Conservation (phyloP, 129 eudicot species). For the Centrapalus pauciflorus region DNA sequence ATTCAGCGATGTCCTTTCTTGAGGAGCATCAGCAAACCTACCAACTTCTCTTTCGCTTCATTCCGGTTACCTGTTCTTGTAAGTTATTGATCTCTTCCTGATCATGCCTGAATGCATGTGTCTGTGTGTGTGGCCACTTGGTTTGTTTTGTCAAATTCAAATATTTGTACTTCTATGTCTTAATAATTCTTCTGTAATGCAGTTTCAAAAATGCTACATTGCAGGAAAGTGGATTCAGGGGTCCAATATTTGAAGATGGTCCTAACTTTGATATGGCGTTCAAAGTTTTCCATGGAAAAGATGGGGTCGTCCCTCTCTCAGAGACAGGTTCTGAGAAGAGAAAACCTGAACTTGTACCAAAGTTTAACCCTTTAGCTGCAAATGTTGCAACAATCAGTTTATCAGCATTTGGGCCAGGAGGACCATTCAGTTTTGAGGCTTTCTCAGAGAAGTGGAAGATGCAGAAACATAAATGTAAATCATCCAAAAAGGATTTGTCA, state of each 20-base stretch:
- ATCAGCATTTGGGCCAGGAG: constrained; percentile 78
- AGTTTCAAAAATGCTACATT: not conserved
- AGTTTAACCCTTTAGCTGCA: constrained; percentile 68
- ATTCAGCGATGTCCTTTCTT: constrained; percentile 66
- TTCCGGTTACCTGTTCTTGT: constrained; percentile 44
- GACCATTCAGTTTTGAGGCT: constrained; percentile 65
- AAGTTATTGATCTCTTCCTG: constrained; percentile 33
- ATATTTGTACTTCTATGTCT: not conserved
- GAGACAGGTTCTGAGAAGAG: constrained; percentile 26
- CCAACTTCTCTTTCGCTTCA: constrained; percentile 51
- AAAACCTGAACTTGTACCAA: constrained; percentile 21
- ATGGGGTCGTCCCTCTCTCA: constrained; percentile 73
- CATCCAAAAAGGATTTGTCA: constrained; percentile 38
- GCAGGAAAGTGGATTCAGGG: constrained; percentile 51
- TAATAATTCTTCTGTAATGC: not conserved
- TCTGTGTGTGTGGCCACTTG: not conserved
- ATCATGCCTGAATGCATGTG: no score
- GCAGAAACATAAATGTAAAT: constrained; percentile 37
- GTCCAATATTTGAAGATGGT: constrained; percentile 92
- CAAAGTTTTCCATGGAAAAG: constrained; percentile 70
- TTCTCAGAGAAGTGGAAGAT: constrained; percentile 43
- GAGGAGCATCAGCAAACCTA: constrained; percentile 62
- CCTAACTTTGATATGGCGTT: constrained; percentile 66
- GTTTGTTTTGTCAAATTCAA: not conserved
- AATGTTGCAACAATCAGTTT: constrained; percentile 68